Evolutionary conservation across 768 basidiomycete genomes (phyloP), one percentile per base, ranked within the genome.

Genomic region (Rhizopogon sp.): DNA sequence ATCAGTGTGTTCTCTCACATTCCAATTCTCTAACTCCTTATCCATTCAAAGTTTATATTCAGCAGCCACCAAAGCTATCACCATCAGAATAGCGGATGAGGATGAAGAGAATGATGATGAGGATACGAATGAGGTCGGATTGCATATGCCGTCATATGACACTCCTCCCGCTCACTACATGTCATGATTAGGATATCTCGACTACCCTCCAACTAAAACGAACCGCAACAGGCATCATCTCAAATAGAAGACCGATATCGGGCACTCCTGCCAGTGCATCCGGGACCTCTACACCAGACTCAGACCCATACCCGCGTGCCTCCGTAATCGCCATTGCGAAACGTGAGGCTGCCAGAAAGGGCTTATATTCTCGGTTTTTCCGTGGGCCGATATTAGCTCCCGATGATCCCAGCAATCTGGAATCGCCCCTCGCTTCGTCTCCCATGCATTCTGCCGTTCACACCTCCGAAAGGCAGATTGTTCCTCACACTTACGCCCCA

Each of bases 61-160:
- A 1, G 84, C 87, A 13, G 92, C 93, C 17, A 86, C 93, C 0
- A 87, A 86, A 58, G 82, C 90, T 29, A 92, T 98, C 52, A 82
- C 85, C 55, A 78, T 95, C 41, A 85, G 84, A 64, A 65, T 87
- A 54, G 67, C 76, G 17, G 77, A 75, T 50, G 78, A 78, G 51
- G 79, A 80, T 39, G 78, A 76, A n/a, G 70, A 71, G 43, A 75
- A 64, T 62, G 56, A 66, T 58, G 29, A 61, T 60, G 41, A 16
- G 7, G 14, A 35, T 37, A 22, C 20, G 9, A 25, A 52, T 11
- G 60, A 58, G 42, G 52, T 56, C 28, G 17, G 11, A 31, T 49
- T 50, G 50, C 44, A 61, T 62, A 31, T 35, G 13, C 13, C 17
- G 20, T 29, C 7, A 25, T 20, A 9, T 8, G 8, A 35, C 8